A percentile compares a stretch with the other conserved stretches of the same genome.
These are phyloP conservation scores for Aspergillus pseudoviridinutans DNA, from an alignment of 2,329 filamentous ascomycete species.

Conservation along the genomic window DNA sequence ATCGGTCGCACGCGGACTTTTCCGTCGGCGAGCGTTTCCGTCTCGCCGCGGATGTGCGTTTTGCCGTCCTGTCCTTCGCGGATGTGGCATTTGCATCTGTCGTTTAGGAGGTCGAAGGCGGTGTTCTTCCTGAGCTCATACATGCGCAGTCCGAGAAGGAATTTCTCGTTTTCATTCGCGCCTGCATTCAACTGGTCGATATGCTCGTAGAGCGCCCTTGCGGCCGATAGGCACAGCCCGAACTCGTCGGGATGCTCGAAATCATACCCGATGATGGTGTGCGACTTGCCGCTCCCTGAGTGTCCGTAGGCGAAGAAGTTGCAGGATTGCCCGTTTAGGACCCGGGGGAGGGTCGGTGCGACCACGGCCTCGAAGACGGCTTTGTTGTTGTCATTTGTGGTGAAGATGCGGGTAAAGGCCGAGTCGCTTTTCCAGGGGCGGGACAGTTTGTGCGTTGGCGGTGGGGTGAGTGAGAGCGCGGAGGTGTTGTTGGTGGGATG, in stretches of 20 bases:
- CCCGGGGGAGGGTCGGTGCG: constrained; percentile 28
- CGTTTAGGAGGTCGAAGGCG: constrained; percentile 43
- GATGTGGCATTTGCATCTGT: constrained; percentile 36
- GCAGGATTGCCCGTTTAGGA: constrained; percentile 35
- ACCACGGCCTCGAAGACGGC: constrained; percentile 30
- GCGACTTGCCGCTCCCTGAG: constrained; percentile 41
- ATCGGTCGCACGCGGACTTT: constrained; percentile 43
- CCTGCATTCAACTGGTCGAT: constrained; percentile 24
- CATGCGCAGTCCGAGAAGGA: constrained; percentile 39
- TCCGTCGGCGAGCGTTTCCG: constrained; percentile 38
- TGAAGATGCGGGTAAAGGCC: constrained; percentile 21
- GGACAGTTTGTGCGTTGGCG: neutral
- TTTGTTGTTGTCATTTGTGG: constrained; percentile 19
- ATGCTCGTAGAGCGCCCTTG: constrained; percentile 24
- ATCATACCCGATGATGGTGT: constrained; percentile 44
- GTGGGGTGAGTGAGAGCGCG: neutral
- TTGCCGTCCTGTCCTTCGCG: constrained; percentile 40
- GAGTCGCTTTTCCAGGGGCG: constrained; percentile 24
- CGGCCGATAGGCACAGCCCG: constrained; percentile 37
- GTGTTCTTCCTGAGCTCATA: constrained; percentile 42
- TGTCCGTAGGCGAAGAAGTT: constrained; percentile 45
- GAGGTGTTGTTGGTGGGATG: neutral
- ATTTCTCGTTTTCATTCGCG: neutral
- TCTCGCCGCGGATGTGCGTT: constrained; percentile 41
- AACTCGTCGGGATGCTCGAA: constrained; percentile 30